Evolutionary conservation across 306 rosid genomes (phyloP).

Genomic region (Crotalaria pallida): DNA sequence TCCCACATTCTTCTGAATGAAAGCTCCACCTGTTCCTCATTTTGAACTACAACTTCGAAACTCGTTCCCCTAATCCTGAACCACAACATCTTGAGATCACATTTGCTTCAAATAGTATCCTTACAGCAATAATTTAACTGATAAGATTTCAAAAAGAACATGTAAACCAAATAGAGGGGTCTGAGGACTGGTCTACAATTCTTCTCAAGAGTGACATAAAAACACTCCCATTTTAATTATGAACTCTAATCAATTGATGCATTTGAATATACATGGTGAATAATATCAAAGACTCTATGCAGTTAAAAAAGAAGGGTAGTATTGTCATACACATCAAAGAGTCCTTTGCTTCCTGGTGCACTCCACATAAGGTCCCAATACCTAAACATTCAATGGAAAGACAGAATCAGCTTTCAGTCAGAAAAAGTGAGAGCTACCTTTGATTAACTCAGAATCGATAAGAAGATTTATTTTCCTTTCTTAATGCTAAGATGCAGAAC

Average conservation of each 20-base stretch:
- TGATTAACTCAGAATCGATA: background rate
- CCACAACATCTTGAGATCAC: conserved; percentile 25
- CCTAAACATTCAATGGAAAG: conserved; percentile 48
- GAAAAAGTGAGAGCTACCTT: background rate
- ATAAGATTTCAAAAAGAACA: conserved; percentile 12
- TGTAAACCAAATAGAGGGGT: background rate
- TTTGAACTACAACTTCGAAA: conserved; percentile 69
- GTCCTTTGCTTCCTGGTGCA: conserved; percentile 80
- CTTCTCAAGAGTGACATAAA: conserved; percentile 4
- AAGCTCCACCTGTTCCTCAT: conserved; percentile 83
- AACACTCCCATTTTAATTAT: background rate
- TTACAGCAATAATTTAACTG: background rate
- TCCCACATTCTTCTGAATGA: conserved; percentile 87
- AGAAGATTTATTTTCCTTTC: background rate
- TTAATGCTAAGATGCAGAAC: conserved; percentile 4
- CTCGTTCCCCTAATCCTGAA: conserved; percentile 79
- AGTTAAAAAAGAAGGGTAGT: conserved; percentile 7
- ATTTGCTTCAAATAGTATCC: conserved; percentile 13
- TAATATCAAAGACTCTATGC: background rate
- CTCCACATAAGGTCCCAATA: conserved; percentile 98
- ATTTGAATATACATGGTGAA: conserved; percentile 12
- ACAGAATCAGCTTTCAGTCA: conserved; percentile 24
- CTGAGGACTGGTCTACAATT: background rate
- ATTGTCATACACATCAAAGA: conserved; percentile 78
- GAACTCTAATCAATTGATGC: background rate